Evolutionary conservation across 768 basidiomycete genomes (phyloP).

Genomic region (Auriscalpium orientale): DNA sequence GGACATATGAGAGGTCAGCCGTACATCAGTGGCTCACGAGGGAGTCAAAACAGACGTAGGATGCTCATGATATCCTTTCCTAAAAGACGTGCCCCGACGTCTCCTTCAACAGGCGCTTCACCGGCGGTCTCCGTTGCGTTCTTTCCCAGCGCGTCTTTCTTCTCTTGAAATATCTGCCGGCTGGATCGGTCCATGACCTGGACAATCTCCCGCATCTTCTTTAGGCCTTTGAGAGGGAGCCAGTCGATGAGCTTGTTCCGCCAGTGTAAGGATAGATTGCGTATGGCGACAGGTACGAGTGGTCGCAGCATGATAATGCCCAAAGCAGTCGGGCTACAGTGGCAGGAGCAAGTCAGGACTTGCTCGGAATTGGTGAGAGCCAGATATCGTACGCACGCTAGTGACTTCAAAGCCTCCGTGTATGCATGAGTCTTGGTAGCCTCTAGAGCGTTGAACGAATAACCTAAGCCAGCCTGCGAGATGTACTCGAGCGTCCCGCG

Average conservation of each 20-base stretch:
- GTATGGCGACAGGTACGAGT: slow-evolving; percentile 13
- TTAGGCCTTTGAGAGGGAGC: slow-evolving; percentile 25
- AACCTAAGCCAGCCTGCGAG: slow-evolving; percentile 17
- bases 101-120: slow-evolving; percentile 23
- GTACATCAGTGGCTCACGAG: background rate
- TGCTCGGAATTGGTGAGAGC: background rate
- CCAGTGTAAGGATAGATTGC: slow-evolving; percentile 24
- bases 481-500: slow-evolving; percentile 17
- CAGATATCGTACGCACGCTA: slow-evolving; percentile 5
- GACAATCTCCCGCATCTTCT: slow-evolving; percentile 25
- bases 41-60: slow-evolving; percentile 29
- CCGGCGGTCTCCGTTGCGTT: slow-evolving; percentile 29
- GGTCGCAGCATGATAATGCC: background rate
- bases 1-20: background rate
- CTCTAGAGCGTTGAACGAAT: slow-evolving; percentile 15
- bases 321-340: slow-evolving; percentile 7
- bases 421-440: slow-evolving; percentile 6
- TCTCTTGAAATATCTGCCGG: slow-evolving; percentile 27
- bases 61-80: slow-evolving; percentile 41
- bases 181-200: slow-evolving; percentile 32
- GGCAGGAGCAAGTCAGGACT: background rate
- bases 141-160: slow-evolving; percentile 27
- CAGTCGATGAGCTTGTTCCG: slow-evolving; percentile 13
- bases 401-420: slow-evolving; percentile 9
- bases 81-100: background rate